A percentile compares a stretch with the other conserved stretches of the same genome.
phyloP scores from a whole-genome alignment of 83 land plant species.

The Diphasiastrum complanatum region DNA sequence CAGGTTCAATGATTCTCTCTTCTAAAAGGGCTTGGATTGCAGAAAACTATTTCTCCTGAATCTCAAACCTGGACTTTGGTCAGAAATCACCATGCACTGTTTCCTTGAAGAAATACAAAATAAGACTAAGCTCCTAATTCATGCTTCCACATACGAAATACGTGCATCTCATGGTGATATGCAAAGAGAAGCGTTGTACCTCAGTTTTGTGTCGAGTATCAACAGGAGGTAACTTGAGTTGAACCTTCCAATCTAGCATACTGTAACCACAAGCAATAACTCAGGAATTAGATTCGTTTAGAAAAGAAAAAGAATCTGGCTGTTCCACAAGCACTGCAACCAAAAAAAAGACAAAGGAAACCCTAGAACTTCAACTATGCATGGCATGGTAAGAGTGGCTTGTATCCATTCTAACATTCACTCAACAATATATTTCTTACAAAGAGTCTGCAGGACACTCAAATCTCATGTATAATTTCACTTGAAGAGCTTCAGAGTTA shows the following conservation, averaged over 20 bases:
- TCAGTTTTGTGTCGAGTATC: conserved; percentile 92
- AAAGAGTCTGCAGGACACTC: no score
- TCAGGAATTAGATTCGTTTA: no score
- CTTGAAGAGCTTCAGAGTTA: no score
- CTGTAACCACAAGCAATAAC: no score
- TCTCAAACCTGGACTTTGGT: neutral
- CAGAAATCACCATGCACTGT: neutral
- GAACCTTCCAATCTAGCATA: conserved; percentile 85
- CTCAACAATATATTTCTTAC: no score
- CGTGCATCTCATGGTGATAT: neutral
- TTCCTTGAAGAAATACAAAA: neutral
- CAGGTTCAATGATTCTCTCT: neutral
- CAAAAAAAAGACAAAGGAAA: no score
- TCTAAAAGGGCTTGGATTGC: neutral
- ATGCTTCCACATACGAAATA: neutral
- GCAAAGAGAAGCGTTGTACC: conserved; percentile 30
- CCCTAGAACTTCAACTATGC: no score
- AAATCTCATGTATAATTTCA: no score
- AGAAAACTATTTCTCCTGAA: neutral
- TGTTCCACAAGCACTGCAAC: no score
- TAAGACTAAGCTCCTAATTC: neutral
- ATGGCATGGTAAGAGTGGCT: no score
- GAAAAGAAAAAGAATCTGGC: no score
- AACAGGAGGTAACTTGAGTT: conserved; percentile 62
- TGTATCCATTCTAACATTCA: no score